Evolutionary conservation across 2,329 filamentous ascomycete genomes (phyloP).

Genomic region (Colletotrichum eleusines): DNA sequence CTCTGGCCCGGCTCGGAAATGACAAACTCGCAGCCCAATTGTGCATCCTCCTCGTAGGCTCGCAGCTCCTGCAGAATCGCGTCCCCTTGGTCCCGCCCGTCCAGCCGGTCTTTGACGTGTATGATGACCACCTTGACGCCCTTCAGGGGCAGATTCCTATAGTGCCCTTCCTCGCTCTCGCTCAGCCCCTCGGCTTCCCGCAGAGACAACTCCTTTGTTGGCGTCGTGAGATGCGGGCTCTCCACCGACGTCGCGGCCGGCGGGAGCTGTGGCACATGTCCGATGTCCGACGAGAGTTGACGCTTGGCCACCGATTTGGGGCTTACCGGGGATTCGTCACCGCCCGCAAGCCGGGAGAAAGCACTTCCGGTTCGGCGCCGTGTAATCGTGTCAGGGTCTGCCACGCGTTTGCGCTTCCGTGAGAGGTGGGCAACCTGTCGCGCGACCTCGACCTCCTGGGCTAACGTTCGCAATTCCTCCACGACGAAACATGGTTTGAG

Average conservation of each 20-base stretch:
- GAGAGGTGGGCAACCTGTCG: conserved; percentile 53
- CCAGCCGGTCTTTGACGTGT: conserved; percentile 91
- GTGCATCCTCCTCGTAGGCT: conserved; percentile 72
- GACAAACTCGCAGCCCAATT: conserved; percentile 84
- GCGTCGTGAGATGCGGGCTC: conserved; percentile 60
- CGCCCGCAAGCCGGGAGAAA: conserved; percentile 37
- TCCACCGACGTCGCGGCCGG: conserved; percentile 43
- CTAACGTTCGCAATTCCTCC: conserved; percentile 80
- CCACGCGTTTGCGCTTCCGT: conserved; percentile 74
- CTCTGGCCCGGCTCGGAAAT: conserved; percentile 76
- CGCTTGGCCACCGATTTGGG: conserved; percentile 57
- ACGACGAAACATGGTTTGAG: conserved; percentile 86
- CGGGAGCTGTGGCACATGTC: conserved; percentile 61
- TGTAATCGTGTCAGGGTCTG: conserved; percentile 51
- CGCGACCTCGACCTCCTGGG: conserved; percentile 73
- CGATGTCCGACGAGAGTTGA: conserved; percentile 47
- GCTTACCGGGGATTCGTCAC: conserved; percentile 63
- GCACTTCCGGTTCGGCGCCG: conserved; percentile 35
- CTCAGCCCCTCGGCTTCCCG: conserved; percentile 50
- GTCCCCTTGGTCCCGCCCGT: conserved; percentile 74
- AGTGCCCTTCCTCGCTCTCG: conserved; percentile 35
- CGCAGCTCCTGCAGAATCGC: conserved; percentile 77
- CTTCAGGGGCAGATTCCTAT: conserved; percentile 63
- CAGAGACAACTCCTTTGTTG: conserved; percentile 61
- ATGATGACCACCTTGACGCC: conserved; percentile 89